Evolutionary conservation across 306 rosid genomes (phyloP), one percentile per base, ranked within the genome.

Genomic region (Trifolium fragiferum): DNA sequence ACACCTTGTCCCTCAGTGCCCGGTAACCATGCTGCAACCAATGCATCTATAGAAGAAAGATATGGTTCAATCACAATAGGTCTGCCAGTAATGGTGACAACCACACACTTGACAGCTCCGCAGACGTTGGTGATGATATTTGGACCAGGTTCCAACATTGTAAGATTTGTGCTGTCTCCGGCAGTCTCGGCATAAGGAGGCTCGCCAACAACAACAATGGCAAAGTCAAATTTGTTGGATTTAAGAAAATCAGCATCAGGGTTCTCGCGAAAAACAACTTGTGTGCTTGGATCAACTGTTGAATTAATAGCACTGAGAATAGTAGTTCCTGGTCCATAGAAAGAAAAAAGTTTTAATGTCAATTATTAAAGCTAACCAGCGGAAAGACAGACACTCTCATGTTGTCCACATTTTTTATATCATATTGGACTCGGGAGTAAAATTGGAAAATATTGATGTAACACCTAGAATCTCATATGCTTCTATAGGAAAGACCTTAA

Each of bases 21-120:
- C 0, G 99, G 99, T 82, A 94, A 81, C 99, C 99, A 94, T 53
- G 96, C 96, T 6, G 96, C 97, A 54, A 94, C 90, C 70, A 92
- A 75, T 44, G 90, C 90, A 70, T 92, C 92, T 53, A 90, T 82
- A 0, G 80, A 70, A 13, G 91, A 81, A 82, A 94, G 18, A 65
- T 92, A 87, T 10, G 96, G 99, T 75, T 94, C 93, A 0, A 94
- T 84, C 60, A 89, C 95, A 13, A 94, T 75, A 63, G 97, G 99
- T 63, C 96, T 87, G 47, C 99, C 99, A 50, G 96, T 88, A 63
- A 94, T 67, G 30, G 90, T 3, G 27, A 94, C 27, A 38, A 92
- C 93, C 76, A 90, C 87, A 65, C 99, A 94, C 84, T 81, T 85
- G 3, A 90, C 75, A 63, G 74, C 73, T 37, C 75, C 90, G 74